A percentile compares a stretch with the other conserved stretches of the same genome.
Evolutionary conservation across 2,329 filamentous ascomycete species (phyloP).

Genomic region (Ceratocystis eucalypticola): DNA sequence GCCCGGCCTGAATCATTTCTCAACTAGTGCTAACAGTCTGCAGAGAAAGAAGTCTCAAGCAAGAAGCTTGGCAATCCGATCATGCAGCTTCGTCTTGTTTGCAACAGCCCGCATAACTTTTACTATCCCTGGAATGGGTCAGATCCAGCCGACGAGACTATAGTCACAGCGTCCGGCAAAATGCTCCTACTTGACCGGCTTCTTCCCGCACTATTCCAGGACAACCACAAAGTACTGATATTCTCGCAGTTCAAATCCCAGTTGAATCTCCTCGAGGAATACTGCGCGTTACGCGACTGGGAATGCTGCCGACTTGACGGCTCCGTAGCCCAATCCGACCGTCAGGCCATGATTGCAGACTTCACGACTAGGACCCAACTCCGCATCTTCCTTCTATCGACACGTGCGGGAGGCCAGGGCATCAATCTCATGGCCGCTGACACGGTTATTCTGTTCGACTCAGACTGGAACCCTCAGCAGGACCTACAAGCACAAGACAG

Average conservation of each 20-base stretch:
- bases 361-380: slow-evolving; percentile 55
- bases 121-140: slow-evolving; percentile 73
- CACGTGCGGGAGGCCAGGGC: slow-evolving; percentile 81
- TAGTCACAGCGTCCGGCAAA: slow-evolving; percentile 82
- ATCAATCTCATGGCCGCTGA: slow-evolving; percentile 90
- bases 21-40: slow-evolving; percentile 23
- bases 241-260: slow-evolving; percentile 96
- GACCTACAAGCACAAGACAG: slow-evolving; percentile 94
- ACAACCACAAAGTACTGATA: slow-evolving; percentile 80
- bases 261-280: slow-evolving; percentile 79
- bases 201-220: slow-evolving; percentile 57
- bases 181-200: slow-evolving; percentile 88
- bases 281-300: slow-evolving; percentile 72
- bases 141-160: slow-evolving; percentile 56
- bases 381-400: slow-evolving; percentile 77
- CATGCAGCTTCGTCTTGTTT: slow-evolving; percentile 81
- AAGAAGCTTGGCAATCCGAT: slow-evolving; percentile 91
- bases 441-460: slow-evolving; percentile 82
- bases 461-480: slow-evolving; percentile 88
- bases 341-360: slow-evolving; percentile 54
- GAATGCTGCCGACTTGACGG: slow-evolving; percentile 83
- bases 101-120: slow-evolving; percentile 92
- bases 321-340: slow-evolving; percentile 59
- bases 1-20: neutral
- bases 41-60: slow-evolving; percentile 67